Evolutionary conservation across 2,329 filamentous ascomycete genomes (phyloP), one percentile per base, ranked within the genome.

Genomic region (Xylaria sp.): DNA sequence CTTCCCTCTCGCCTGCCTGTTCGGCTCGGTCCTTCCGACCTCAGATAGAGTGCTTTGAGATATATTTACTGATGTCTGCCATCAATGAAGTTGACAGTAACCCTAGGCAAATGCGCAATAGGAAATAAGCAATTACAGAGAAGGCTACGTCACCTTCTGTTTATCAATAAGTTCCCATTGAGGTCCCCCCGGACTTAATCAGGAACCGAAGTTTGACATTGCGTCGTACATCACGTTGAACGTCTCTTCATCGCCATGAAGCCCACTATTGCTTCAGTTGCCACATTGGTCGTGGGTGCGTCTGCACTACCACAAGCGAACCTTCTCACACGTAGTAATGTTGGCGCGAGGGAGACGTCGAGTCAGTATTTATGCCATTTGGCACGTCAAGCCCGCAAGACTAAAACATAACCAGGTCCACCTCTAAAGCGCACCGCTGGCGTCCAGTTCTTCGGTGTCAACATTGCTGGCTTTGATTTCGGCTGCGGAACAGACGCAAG

Each of bases 401-500:
- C 49, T 53, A 54, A 59, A 4, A 21, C 15, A 40, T 10, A 17
- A 11, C 5, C 17, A 54, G 44, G 27, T n/a, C 4, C 15, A 15
- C 10, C 31, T 29, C 31, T 33, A 35, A 58, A 63, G 44, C 47
- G 60, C 33, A 59, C 54, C 4, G 25, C 52, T n/a, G 66, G 64
- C n/a, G 66, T 66, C 10, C 66, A 68, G 29, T 68, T 66, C 21
- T 68, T 68, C 17, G 67, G 67, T 41, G 61, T 69, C 21, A 69
- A 69, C 49, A 68, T 69, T 27, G 66, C 67, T 17, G 67, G 67
- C 1, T 69, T 69, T n/a, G 67, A 69, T 48, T 69, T 69, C 40
- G 67, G 67, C 13, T 69, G 67, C 48, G 57, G 9, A 1, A 68
- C 61, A 23, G 51, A 64, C 54, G 66, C 43, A 62, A 58, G 63